These are phyloP conservation scores for Pythium apleroticum DNA, from an alignment of 352 stramenopile species.

Conservation along the genomic window DNA sequence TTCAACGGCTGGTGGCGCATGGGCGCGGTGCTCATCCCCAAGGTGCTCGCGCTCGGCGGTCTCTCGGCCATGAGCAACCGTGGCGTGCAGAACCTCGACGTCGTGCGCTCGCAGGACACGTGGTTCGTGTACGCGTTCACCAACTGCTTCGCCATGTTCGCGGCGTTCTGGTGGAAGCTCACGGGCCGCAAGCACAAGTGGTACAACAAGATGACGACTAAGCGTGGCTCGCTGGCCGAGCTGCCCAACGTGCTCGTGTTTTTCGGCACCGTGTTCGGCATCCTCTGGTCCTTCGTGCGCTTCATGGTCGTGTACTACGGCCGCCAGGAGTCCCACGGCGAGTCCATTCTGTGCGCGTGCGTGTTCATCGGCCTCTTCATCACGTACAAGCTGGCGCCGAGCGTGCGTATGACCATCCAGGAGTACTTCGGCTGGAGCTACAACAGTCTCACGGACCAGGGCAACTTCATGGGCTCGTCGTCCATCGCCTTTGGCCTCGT, in stretches of 20 bases:
- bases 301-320: conserved; percentile 81
- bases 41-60: conserved; percentile 73
- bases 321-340: conserved; percentile 67
- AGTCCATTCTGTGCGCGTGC: conserved; percentile 70
- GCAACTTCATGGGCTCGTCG: conserved; percentile 76
- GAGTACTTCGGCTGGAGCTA: conserved; percentile 90
- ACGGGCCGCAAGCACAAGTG: conserved; percentile 76
- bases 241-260: conserved; percentile 80
- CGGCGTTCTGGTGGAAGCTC: conserved; percentile 82
- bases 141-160: conserved; percentile 71
- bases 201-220: conserved; percentile 75
- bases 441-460: conserved; percentile 79
- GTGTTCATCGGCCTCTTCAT: conserved; percentile 83
- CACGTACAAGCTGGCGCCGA: conserved; percentile 73
- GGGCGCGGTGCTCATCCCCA: conserved; percentile 69
- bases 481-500: conserved; percentile 78
- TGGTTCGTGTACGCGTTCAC: conserved; percentile 87
- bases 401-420: conserved; percentile 84
- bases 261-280: conserved; percentile 58
- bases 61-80: conserved; percentile 79
- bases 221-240: conserved; percentile 63
- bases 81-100: conserved; percentile 81
- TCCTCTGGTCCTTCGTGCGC: conserved; percentile 71
- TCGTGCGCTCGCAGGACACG: conserved; percentile 79
- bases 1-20: conserved; percentile 71